Evolutionary conservation across 164 flowering plant species (phyloP), one percentile per base, ranked within the genome.

Genomic region (Stephania yunnanensis): DNA sequence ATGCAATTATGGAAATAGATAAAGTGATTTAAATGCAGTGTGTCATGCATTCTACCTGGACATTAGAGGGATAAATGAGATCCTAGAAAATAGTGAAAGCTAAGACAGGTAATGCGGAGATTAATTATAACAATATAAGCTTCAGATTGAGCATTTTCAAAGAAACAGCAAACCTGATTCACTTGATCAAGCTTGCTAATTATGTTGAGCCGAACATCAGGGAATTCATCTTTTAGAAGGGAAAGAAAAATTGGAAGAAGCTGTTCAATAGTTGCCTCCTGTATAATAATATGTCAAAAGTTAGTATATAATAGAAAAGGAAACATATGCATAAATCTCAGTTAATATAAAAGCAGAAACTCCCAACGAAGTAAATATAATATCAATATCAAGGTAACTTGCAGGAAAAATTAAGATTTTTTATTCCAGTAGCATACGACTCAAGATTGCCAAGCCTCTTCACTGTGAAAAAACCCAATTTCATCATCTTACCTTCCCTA

Each of bases 121-220:
- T 6, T 15, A 58, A 15, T 10, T 58, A 58, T 13, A 58, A 58
- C 5, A n/a, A 58, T 7, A 46, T 68, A 19, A 22, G 0, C 7
- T 19, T 68, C 48, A 12, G 9, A 5, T 46, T 36, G 11, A 36
- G 42, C 46, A 36, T 2, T 29, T n/a, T 36, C 4, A 46, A 68
- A 55, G 44, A 17, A 48, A 19, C 69, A 7, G 46, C 78, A 70
- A 74, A 93, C 99, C 97, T 93, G 98, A 77, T 95, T 95, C 73
- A 95, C 99, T 93, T 93, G 99, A 86, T 95, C 99, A 77, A 95
- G 97, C 87, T 95, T 95, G 90, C 99, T 92, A 69, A 95, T 95
- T 58, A 95, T 95, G 76, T 93, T 95, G 71, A 95, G 88, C n/a
- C 99, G 91, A 0, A 95, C 99, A 84, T 95, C 99, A 78, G 99